phyloP scores from a whole-genome alignment of 306 rosid genomes.

The Citrullus amarus region DNA sequence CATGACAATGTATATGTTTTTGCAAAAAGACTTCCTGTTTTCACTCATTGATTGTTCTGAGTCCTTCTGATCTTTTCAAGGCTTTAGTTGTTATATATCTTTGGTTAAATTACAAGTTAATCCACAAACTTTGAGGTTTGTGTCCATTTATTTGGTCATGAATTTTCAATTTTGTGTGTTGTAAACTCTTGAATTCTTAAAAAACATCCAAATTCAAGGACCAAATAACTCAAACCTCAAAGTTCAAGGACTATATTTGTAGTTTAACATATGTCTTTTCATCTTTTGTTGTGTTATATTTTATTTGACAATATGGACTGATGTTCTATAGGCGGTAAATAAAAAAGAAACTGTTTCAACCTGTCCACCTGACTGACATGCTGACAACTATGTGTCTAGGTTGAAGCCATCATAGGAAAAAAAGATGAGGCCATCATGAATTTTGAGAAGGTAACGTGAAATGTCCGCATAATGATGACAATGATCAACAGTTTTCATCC shows the following conservation, averaged over 20 bases:
- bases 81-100: neutral
- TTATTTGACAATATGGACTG: neutral
- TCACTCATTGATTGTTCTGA: neutral
- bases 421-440: conserved; percentile 91
- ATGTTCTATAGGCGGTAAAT: neutral
- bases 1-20: neutral
- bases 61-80: neutral
- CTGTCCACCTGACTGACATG: neutral
- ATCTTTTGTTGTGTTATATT: neutral
- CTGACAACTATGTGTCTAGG: conserved; percentile 32
- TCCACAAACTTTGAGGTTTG: no score
- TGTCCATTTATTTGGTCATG: no score
- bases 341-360: conserved; percentile 2
- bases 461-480: conserved; percentile 7
- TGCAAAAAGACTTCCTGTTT: neutral
- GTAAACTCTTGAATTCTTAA: no score
- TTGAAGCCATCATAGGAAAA: conserved; percentile 90
- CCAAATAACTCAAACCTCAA: no score
- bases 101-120: no score
- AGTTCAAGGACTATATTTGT: no score
- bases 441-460: conserved; percentile 70
- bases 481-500: neutral
- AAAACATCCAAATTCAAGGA: no score
- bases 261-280: neutral
- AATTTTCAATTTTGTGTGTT: no score